A percentile compares a stretch with the other conserved stretches of the same genome.
These are phyloP conservation scores for Plantago ovata DNA, from an alignment of 257 asterid species.

Conservation along the genomic window DNA sequence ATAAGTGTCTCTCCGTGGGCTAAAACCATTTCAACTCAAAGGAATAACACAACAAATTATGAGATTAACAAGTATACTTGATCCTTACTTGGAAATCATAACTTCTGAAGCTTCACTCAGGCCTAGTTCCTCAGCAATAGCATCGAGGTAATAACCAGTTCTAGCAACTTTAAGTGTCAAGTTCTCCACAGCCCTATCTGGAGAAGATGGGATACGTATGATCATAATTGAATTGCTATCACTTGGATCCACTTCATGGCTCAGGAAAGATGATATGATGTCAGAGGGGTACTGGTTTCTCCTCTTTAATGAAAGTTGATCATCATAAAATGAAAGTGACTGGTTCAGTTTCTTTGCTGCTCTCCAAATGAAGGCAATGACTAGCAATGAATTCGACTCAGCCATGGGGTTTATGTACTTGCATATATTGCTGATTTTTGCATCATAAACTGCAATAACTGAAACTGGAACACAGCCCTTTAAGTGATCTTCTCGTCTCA, in stretches of 20 bases:
- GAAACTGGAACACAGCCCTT: constrained; percentile 72
- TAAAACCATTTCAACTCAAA: not conserved
- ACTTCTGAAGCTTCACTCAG: constrained; percentile 60
- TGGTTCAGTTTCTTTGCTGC: constrained; percentile 57
- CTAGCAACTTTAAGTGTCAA: constrained; percentile 41
- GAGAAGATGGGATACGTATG: constrained; percentile 55
- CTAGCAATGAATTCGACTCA: constrained; percentile 46
- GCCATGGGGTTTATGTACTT: constrained; percentile 60
- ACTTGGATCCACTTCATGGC: constrained; percentile 30
- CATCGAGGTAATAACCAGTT: constrained; percentile 76
- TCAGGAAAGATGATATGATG: constrained; percentile 37
- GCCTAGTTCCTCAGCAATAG: constrained; percentile 58
- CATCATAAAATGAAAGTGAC: constrained; percentile 33
- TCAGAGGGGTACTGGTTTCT: constrained; percentile 43
- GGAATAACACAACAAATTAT: no score
- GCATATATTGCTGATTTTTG: constrained; percentile 64
- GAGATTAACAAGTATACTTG: no score
- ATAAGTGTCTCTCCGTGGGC: not conserved
- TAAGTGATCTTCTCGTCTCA: constrained; percentile 53
- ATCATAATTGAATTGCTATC: constrained; percentile 49
- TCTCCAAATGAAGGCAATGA: constrained; percentile 47
- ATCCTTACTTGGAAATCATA: constrained; percentile 68
- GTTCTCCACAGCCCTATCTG: constrained; percentile 42
- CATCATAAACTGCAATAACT: constrained; percentile 62
- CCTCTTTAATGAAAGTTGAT: constrained; percentile 61